Percentiles rank a stretch among this genome's conserved stretches.
Conservation (phyloP, 2,329 filamentous ascomycete genomes). For the Metarhizium humberi region DNA sequence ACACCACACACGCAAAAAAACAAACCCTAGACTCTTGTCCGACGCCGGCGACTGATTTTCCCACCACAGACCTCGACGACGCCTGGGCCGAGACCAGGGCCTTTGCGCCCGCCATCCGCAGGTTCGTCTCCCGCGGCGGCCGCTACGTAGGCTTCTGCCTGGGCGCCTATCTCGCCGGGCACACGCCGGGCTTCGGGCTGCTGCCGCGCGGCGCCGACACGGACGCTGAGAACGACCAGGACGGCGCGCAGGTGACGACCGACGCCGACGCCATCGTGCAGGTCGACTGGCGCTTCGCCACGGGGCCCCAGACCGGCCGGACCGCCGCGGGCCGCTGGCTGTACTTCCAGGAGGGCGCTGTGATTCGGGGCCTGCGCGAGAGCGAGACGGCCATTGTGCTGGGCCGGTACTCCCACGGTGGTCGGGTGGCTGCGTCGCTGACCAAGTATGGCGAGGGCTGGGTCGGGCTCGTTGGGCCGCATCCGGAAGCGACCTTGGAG, state of each 20-base stretch:
- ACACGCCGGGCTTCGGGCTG: constrained; percentile 12
- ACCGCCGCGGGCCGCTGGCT: constrained; percentile 13
- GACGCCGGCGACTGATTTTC: no score
- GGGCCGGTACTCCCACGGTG: constrained; percentile 14
- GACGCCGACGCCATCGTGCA: constrained; percentile 13
- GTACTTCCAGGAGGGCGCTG: constrained; percentile 18
- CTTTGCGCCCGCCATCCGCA: constrained; percentile 8
- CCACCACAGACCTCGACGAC: constrained; percentile 11
- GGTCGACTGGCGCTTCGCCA: constrained; percentile 15
- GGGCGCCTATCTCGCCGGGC: constrained; percentile 17
- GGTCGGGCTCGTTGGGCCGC: constrained; percentile 17
- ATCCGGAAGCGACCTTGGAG: constrained; percentile 15
- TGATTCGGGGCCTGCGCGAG: constrained; percentile 11
- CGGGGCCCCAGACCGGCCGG: constrained; percentile 8
- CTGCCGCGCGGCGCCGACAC: constrained; percentile 10
- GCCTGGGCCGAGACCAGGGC: constrained; percentile 11
- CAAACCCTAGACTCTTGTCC: no score
- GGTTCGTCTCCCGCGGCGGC: constrained; percentile 15
- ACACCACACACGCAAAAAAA: no score
- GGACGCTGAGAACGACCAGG: constrained; percentile 8
- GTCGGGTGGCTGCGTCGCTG: constrained; percentile 14
- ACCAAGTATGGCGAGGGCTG: constrained; percentile 15
- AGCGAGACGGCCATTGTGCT: constrained; percentile 9
- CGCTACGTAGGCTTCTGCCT: constrained; percentile 19
- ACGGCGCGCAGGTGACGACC: constrained; percentile 11